These are phyloP conservation scores for Acanthochlamys bracteata DNA, from an alignment of 106 monocot genomes.

Conservation along the genomic window DNA sequence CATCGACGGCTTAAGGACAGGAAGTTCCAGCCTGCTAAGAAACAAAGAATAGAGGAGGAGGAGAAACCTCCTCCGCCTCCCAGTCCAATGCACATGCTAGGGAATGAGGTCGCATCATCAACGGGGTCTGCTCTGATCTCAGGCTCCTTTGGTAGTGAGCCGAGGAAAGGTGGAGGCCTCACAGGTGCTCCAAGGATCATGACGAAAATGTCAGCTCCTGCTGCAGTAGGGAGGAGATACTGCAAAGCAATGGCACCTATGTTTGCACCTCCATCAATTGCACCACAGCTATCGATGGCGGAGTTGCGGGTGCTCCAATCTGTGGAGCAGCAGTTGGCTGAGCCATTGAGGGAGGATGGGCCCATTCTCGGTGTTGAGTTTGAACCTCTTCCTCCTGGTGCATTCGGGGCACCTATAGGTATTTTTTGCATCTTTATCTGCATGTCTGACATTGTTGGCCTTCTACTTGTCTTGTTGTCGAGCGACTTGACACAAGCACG, in stretches of 20 bases:
- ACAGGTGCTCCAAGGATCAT: conserved; percentile 33
- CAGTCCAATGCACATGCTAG: conserved; percentile 5
- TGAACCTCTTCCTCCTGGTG: conserved; percentile 91
- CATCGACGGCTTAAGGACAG: conserved; percentile 89
- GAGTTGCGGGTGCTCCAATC: conserved; percentile 58
- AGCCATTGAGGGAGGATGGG: conserved; percentile 83
- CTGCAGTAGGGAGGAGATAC: conserved; percentile 34
- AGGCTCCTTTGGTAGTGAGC: conserved; percentile 24
- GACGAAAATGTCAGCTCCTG: conserved; percentile 6
- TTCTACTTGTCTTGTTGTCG: neutral
- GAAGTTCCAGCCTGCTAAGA: conserved; percentile 36
- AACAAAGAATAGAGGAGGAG: conserved; percentile 33
- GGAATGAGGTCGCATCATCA: neutral
- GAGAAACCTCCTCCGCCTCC: conserved; percentile 5
- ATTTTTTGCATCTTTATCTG: conserved; percentile 1
- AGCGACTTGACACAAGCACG: neutral
- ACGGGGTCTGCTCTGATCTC: conserved; percentile 14
- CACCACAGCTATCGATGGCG: conserved; percentile 32
- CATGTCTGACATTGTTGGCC: neutral
- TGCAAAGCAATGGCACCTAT: conserved; percentile 33
- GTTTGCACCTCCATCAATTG: conserved; percentile 10
- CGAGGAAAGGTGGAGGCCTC: conserved; percentile 34
- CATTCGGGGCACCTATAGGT: conserved; percentile 96
- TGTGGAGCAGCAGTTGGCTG: conserved; percentile 79
- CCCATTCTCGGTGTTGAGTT: conserved; percentile 87